These are phyloP conservation scores for Chondrus crispus DNA, from an alignment of 23 red algal species.

Conservation along the genomic window DNA sequence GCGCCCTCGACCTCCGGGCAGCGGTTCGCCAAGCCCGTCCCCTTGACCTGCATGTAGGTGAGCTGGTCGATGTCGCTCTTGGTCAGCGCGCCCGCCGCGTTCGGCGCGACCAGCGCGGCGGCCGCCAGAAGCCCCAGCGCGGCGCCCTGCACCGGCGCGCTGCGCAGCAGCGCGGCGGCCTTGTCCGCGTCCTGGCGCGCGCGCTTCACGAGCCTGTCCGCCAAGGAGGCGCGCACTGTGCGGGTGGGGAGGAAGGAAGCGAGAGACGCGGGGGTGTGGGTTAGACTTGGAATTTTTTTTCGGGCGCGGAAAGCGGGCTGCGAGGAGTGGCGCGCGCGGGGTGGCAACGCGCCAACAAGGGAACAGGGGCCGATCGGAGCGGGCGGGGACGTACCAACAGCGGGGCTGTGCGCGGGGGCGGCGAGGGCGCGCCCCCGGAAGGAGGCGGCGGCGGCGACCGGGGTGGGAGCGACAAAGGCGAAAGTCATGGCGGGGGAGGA, in stretches of 20 bases:
- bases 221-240: conserved; percentile 52
- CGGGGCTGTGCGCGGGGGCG: background rate
- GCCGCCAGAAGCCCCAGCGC: conserved; percentile 46
- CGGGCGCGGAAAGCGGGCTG: background rate
- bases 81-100: conserved; percentile 68
- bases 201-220: conserved; percentile 50
- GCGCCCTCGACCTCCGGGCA: conserved; percentile 92
- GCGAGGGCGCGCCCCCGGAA: conserved; percentile 4
- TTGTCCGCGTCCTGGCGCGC: conserved; percentile 54
- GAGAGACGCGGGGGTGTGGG: background rate
- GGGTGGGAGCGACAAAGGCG: conserved; percentile 60
- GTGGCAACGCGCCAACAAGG: background rate
- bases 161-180: conserved; percentile 30
- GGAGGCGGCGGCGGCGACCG: conserved; percentile 5
- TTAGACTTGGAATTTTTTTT: background rate
- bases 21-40: conserved; percentile 91
- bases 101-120: conserved; percentile 31
- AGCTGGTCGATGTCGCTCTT: conserved; percentile 79
- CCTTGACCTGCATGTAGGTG: conserved; percentile 98
- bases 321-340: background rate
- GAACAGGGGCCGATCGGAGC: background rate
- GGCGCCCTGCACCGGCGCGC: conserved; percentile 15
- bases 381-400: background rate
- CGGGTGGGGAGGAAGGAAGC: background rate
- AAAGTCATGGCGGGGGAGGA: conserved; percentile 7